Conservation (phyloP, 805 yeast genomes). For the Candida bentonensis region DNA sequence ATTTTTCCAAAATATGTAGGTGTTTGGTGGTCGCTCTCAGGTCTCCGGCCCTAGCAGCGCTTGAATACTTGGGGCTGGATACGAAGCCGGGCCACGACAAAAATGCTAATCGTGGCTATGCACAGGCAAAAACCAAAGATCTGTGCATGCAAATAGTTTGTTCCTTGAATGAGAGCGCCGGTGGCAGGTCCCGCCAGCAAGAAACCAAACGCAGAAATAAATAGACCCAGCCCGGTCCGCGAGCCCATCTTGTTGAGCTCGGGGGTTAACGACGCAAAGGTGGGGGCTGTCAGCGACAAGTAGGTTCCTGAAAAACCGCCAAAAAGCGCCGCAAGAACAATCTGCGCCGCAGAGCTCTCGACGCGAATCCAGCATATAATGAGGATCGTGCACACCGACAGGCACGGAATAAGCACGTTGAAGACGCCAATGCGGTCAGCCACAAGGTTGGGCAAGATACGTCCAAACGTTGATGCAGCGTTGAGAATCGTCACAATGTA, state of each 20-base stretch:
- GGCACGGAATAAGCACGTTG: conserved; percentile 24
- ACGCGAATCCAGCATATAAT: conserved; percentile 24
- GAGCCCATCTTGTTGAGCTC: conserved; percentile 17
- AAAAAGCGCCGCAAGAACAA: conserved; percentile 16
- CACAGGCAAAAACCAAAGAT: not conserved
- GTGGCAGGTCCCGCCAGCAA: not conserved
- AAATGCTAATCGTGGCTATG: not conserved
- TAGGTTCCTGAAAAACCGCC: conserved; percentile 22
- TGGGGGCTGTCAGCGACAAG: conserved; percentile 20
- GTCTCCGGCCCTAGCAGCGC: too few species aligned
- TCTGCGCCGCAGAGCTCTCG: conserved; percentile 15
- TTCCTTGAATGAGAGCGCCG: not conserved
- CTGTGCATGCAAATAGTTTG: conserved; percentile 1
- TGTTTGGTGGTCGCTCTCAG: too few species aligned
- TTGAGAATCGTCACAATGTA: conserved; percentile 23
- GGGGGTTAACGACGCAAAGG: conserved; percentile 17
- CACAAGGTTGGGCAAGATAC: conserved; percentile 33
- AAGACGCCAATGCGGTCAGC: conserved; percentile 36
- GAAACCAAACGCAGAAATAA: not conserved
- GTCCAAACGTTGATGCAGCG: conserved; percentile 32
- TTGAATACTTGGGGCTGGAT: too few species aligned
- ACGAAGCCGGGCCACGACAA: not conserved
- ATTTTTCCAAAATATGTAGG: too few species aligned
- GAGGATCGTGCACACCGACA: conserved; percentile 17
- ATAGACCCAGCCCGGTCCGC: conserved; percentile 47